Evolutionary conservation across 164 flowering plant species (phyloP).

Genomic region (Chloranthus sessilifolius): DNA sequence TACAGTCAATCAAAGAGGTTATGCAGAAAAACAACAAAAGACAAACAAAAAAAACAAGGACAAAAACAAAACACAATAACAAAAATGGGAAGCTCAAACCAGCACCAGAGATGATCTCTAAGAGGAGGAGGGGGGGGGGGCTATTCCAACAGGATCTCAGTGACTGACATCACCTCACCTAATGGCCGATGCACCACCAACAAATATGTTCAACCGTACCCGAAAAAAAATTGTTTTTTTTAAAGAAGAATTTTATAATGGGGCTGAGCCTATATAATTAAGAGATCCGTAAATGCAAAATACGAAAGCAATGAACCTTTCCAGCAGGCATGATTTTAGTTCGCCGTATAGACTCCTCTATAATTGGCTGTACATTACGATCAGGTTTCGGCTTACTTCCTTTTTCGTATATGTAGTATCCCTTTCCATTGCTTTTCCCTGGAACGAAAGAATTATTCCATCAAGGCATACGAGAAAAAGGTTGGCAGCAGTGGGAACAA

Average conservation of each 20-base stretch:
- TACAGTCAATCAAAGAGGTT: too few species aligned
- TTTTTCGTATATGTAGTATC: slow-evolving; percentile 82
- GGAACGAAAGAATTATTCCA: slow-evolving; percentile 7
- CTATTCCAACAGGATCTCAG: too few species aligned
- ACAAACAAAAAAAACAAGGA: too few species aligned
- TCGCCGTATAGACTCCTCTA: slow-evolving; percentile 67
- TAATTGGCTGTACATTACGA: slow-evolving; percentile 57
- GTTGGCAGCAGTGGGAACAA: neutral
- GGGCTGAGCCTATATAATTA: too few species aligned
- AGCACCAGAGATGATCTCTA: too few species aligned
- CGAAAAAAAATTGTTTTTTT: too few species aligned
- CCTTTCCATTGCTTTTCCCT: slow-evolving; percentile 94
- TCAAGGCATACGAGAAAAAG: neutral
- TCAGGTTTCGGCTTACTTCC: slow-evolving; percentile 93
- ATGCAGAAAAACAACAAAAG: too few species aligned
- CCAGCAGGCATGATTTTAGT: slow-evolving; percentile 76
- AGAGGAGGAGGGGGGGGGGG: too few species aligned
- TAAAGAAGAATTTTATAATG: too few species aligned
- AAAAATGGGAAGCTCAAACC: neutral
- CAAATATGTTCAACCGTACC: too few species aligned
- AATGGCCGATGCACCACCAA: too few species aligned
- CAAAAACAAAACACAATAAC: neutral
- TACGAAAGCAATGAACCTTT: slow-evolving; percentile 47
- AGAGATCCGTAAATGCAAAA: neutral
- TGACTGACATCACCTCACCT: too few species aligned